phyloP scores from a whole-genome alignment of 108 stramenopile genomes.

The Epipyxis sp. region DNA sequence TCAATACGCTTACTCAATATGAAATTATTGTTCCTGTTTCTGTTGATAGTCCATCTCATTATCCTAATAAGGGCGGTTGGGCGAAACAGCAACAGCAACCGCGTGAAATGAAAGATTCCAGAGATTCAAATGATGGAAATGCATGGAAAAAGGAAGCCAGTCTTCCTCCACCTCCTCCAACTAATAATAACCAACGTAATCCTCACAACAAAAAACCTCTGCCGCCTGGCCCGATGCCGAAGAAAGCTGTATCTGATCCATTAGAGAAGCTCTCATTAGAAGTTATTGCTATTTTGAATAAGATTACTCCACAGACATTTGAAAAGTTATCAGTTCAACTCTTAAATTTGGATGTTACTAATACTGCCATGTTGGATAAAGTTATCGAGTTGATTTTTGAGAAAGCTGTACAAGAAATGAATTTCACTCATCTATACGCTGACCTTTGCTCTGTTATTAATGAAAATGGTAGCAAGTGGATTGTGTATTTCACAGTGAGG shows the following conservation, averaged over 20 bases:
- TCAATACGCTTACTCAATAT: not conserved
- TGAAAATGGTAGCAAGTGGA: slow-evolving; percentile 61
- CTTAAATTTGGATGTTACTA: not conserved
- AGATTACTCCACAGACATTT: slow-evolving; percentile 30
- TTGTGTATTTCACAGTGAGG: slow-evolving; percentile 73
- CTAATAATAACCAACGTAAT: too few relatives aligned
- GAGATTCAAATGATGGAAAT: slow-evolving; percentile 8
- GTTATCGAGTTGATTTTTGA: slow-evolving; percentile 70
- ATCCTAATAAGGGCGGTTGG: not conserved
- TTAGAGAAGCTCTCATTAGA: slow-evolving; percentile 6
- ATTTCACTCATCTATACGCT: slow-evolving; percentile 83
- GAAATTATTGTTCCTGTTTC: not conserved
- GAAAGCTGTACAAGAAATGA: slow-evolving; percentile 80
- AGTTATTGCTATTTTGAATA: slow-evolving; percentile 12
- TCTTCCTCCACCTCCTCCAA: not conserved
- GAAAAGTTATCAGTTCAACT: slow-evolving; percentile 6
- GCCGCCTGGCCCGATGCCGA: not conserved
- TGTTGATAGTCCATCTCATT: not conserved
- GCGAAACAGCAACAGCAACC: not conserved
- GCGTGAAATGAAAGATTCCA: too few relatives aligned
- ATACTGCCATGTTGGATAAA: slow-evolving; percentile 51
- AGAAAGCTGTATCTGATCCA: not conserved
- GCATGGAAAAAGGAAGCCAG: not conserved
- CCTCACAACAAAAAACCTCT: too few relatives aligned
- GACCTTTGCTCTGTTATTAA: slow-evolving; percentile 73